phyloP scores from a whole-genome alignment of 2,329 filamentous ascomycete genomes.

The Apiospora rasikravindrae region DNA sequence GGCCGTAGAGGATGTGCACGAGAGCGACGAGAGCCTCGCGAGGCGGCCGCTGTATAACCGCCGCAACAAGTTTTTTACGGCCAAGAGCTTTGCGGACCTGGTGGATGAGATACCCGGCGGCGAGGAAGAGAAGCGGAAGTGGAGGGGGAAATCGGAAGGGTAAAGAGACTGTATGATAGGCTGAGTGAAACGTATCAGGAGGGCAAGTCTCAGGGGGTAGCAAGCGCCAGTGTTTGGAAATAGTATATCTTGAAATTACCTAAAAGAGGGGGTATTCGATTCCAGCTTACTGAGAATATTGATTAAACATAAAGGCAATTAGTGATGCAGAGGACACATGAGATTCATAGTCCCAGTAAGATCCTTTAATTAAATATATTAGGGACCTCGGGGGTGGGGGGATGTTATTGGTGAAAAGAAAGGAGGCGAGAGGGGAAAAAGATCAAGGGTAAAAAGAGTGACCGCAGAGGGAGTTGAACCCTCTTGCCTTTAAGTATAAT shows the following conservation, averaged over 20 bases:
- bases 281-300: neutral
- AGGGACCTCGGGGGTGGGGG: too few relatives aligned
- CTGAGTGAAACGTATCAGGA: slow-evolving; percentile 56
- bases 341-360: too few relatives aligned
- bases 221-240: slow-evolving; percentile 56
- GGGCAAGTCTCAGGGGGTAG: slow-evolving; percentile 47
- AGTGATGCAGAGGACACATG: too few relatives aligned
- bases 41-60: slow-evolving; percentile 56
- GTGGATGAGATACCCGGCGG: slow-evolving; percentile 43
- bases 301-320: too few relatives aligned
- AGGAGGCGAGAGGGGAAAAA: too few relatives aligned
- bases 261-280: neutral
- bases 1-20: slow-evolving; percentile 32
- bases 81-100: slow-evolving; percentile 49
- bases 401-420: too few relatives aligned
- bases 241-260: slow-evolving; percentile 26
- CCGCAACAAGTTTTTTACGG: slow-evolving; percentile 60
- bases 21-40: slow-evolving; percentile 45
- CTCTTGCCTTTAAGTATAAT: too few relatives aligned
- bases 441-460: too few relatives aligned
- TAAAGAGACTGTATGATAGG: slow-evolving; percentile 54
- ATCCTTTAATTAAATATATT: too few relatives aligned
- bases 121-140: slow-evolving; percentile 38
- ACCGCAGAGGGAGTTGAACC: too few relatives aligned
- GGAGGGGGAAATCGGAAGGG: slow-evolving; percentile 49